Evolutionary conservation across 371 early-diverging fungal species (phyloP).

Genomic region (Actinomortierella ambigua): DNA sequence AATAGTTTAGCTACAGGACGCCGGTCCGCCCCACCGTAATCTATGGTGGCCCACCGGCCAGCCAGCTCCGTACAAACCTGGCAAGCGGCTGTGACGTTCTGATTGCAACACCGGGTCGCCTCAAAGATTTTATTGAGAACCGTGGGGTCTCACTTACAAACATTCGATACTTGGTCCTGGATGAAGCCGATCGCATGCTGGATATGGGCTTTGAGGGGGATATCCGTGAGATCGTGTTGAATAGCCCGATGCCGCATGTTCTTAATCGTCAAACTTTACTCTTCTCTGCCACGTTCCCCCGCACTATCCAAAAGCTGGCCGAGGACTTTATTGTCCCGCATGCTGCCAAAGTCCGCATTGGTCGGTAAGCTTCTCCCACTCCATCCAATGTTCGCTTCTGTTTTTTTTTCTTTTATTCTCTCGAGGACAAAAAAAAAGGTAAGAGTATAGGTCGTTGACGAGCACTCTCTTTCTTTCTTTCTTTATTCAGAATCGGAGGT

Average conservation of each 20-base stretch:
- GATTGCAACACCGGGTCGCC: conserved; percentile 97
- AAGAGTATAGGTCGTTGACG: not conserved
- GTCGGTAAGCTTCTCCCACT: too few relatives aligned
- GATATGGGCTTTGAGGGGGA: conserved; percentile 98
- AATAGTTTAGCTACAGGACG: conserved; percentile 52
- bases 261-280: conserved; percentile 92
- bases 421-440: conserved; percentile 5
- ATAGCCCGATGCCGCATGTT: conserved; percentile 20
- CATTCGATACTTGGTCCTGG: conserved; percentile 92
- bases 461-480: not conserved
- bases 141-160: conserved; percentile 77
- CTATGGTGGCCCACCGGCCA: conserved; percentile 93
- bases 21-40: conserved; percentile 65
- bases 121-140: conserved; percentile 92
- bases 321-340: conserved; percentile 70
- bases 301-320: conserved; percentile 88
- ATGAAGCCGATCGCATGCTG: conserved; percentile 98
- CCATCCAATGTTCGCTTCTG: too few relatives aligned
- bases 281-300: conserved; percentile 99
- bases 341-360: conserved; percentile 39
- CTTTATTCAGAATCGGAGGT: conserved; percentile 50
- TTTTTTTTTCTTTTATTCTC: conserved; percentile 18
- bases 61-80: conserved; percentile 85
- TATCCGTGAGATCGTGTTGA: conserved; percentile 83
- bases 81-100: conserved; percentile 91